These are phyloP conservation scores for Morella rubra DNA, from an alignment of 306 rosid species.

Conservation along the genomic window DNA sequence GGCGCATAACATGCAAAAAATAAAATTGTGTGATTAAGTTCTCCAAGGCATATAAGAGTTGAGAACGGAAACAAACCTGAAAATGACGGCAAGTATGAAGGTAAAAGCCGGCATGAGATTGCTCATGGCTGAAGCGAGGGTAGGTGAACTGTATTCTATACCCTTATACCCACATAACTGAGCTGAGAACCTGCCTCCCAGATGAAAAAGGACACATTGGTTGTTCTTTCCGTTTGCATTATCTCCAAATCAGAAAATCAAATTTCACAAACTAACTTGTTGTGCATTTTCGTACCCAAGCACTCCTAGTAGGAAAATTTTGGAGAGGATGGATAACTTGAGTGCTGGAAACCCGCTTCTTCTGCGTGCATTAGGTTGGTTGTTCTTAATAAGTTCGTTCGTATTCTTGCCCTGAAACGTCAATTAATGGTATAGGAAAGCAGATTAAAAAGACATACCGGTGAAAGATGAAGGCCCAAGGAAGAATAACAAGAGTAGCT, in stretches of 20 bases:
- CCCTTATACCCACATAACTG: slow-evolving; percentile 45
- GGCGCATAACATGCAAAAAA: too few species aligned
- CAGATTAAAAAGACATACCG: background rate
- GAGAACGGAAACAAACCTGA: slow-evolving; percentile 36
- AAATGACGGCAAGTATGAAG: slow-evolving; percentile 50
- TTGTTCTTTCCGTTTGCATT: background rate
- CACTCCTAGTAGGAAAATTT: slow-evolving; percentile 38
- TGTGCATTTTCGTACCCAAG: slow-evolving; percentile 42
- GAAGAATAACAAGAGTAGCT: slow-evolving; percentile 46
- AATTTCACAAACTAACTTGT: background rate
- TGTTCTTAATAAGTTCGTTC: background rate
- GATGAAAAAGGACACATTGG: background rate
- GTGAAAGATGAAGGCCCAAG: slow-evolving; percentile 32
- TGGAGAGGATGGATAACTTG: slow-evolving; percentile 30
- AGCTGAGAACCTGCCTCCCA: slow-evolving; percentile 28
- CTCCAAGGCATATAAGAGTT: background rate
- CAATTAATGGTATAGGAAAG: background rate
- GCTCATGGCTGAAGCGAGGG: slow-evolving; percentile 42
- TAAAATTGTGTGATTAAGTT: background rate
- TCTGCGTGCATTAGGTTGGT: slow-evolving; percentile 25
- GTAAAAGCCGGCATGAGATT: slow-evolving; percentile 56
- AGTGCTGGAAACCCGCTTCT: slow-evolving; percentile 47
- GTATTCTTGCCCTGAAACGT: too few species aligned
- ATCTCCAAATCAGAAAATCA: background rate
- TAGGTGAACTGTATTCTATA: slow-evolving; percentile 44